Evolutionary conservation across 2,329 filamentous ascomycete species (phyloP).

Genomic region (Colletotrichum zoysiae): DNA sequence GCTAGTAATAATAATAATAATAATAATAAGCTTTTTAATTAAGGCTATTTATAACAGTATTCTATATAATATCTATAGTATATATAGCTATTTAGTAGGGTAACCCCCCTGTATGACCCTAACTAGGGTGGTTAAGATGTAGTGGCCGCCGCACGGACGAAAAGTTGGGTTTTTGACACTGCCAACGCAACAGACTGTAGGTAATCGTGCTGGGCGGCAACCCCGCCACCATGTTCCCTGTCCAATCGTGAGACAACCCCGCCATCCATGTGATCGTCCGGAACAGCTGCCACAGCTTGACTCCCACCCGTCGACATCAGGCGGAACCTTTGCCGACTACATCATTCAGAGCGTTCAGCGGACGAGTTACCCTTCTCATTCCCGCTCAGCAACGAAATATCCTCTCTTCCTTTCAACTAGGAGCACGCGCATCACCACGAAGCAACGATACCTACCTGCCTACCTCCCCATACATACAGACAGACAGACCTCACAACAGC

Average conservation of each 20-base stretch:
- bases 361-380: constrained; percentile 3
- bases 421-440: constrained; percentile 2
- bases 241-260: constrained; percentile 44
- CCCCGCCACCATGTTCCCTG: constrained; percentile 38
- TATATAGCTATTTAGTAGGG: too few species aligned
- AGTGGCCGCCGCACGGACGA: too few species aligned
- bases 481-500: neutral
- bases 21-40: too few species aligned
- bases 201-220: constrained; percentile 6
- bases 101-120: too few species aligned
- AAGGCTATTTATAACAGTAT: too few species aligned
- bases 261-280: constrained; percentile 44
- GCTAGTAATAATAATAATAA: too few species aligned
- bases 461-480: neutral
- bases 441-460: constrained; percentile 1
- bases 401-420: neutral
- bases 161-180: too few species aligned
- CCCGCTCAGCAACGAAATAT: constrained; percentile 7
- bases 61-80: too few species aligned
- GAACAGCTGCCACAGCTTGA: constrained; percentile 41
- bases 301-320: constrained; percentile 39
- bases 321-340: constrained; percentile 36
- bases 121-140: too few species aligned
- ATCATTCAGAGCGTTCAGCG: constrained; percentile 28
- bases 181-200: too few species aligned